Percentiles rank a stretch among this genome's conserved stretches.
These are phyloP conservation scores for Westerdykella aurantiaca DNA, from an alignment of 2,329 filamentous ascomycete species.

Conservation along the genomic window DNA sequence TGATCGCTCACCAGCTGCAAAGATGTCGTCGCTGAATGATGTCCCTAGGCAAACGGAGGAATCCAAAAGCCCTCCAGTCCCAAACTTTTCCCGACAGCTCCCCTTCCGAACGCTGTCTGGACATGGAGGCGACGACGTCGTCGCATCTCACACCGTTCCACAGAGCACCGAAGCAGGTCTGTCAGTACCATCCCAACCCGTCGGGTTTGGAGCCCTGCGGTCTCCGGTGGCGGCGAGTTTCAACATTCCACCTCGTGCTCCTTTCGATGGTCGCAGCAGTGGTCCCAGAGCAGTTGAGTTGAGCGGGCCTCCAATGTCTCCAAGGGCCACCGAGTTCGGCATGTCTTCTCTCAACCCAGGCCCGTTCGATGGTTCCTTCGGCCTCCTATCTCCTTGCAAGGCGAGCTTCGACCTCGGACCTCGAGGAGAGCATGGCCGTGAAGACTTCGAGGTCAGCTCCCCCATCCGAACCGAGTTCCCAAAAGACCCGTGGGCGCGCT, in stretches of 20 bases:
- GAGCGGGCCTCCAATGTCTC: slow-evolving; percentile 16
- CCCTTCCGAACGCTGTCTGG: slow-evolving; percentile 20
- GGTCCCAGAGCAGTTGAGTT: slow-evolving; percentile 7
- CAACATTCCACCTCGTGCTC: slow-evolving; percentile 17
- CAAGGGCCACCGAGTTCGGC: slow-evolving; percentile 19
- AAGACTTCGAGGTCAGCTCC: slow-evolving; percentile 26
- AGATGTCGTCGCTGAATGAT: slow-evolving; percentile 4
- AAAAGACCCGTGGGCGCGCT: slow-evolving; percentile 21
- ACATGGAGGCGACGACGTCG: slow-evolving; percentile 8
- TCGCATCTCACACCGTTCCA: slow-evolving; percentile 1
- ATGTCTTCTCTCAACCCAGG: slow-evolving; percentile 8
- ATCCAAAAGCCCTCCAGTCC: slow-evolving; percentile 12
- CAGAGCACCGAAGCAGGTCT: not conserved
- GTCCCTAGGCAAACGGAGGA: slow-evolving; percentile 11
- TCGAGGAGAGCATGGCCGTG: not conserved
- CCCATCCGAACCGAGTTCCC: slow-evolving; percentile 38
- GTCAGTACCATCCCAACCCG: slow-evolving; percentile 14
- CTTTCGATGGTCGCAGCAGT: not conserved
- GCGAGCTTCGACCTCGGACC: slow-evolving; percentile 13
- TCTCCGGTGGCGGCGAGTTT: slow-evolving; percentile 28
- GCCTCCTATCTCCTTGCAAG: slow-evolving; percentile 16
- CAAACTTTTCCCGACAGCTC: slow-evolving; percentile 38
- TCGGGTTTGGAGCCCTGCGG: slow-evolving; percentile 19
- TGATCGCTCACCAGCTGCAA: slow-evolving; percentile 8
- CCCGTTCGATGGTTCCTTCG: slow-evolving; percentile 13